Base-by-base conservation (phyloP, 139 green algal genomes). In the Chlorella ohadii region DNA sequence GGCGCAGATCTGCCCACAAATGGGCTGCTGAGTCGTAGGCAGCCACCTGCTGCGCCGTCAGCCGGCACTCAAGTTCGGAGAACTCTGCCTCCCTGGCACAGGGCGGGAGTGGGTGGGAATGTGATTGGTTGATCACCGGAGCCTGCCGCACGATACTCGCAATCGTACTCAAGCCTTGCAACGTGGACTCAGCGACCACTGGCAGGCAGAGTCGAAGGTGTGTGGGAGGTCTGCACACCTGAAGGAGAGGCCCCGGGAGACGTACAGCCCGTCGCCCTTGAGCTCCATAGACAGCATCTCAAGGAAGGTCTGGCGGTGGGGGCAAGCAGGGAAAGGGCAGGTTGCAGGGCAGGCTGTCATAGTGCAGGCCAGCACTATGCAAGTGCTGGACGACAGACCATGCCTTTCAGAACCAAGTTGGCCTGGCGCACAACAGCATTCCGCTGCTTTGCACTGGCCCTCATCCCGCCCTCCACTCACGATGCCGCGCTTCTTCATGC, bases 251-350 rank as follows among this genome's bases (percentile, higher is more conserved):
- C 94, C 94, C 0, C 96, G 67, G 0, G 91, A 90, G 47, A 98
- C 92, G 71, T 97, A 98, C 72, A 94, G 93, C n/a, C 96, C 96
- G 57, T 96, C 89, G 71, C 82, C 81, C 85, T 96, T 97, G 79
- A 97, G 90, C 88, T 96, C 93, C 92, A 96, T 95, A 51, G 92
- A 88, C 78, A 98, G 87, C 92, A 98, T 88, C 89, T 98, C 94
- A 79, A 97, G 66, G 85, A 95, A 92, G 2, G 82, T 88, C 51
- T 59, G 51, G 51, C 44, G 9, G 44, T 51, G 51, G 15, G 51
- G 2, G 51, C 6, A 55, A 55, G 44, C 6, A 28, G 95, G 81
- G 0, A 89, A 81, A 7, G n/a, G 1, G 31, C n/a, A 72, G 65
- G 3, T n/a, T n/a, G n/a, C n/a, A n/a, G n/a, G n/a, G n/a, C n/a